Evolutionary conservation across 805 yeast species (phyloP), one percentile per base, ranked within the genome.

Genomic region (Metschnikowia proteae): DNA sequence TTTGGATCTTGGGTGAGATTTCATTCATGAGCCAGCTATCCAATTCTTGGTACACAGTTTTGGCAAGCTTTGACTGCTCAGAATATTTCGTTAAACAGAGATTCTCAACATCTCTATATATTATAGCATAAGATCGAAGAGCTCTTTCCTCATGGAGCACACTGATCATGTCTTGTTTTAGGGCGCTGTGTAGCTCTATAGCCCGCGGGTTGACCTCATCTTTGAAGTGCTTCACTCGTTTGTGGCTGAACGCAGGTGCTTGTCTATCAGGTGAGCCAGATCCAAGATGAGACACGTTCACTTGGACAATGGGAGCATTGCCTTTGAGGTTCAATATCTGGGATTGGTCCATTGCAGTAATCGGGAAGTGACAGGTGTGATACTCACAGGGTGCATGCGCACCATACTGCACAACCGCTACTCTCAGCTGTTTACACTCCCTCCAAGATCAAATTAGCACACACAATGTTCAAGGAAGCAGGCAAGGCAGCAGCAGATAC

Each of bases 31-130:
- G 61, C 30, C 56, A 37, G 1, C 22, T 28, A 26, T 59, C 62
- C 10, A 68, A 55, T 17, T 57, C 61, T 1, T 46, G 50, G 6
- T 61, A 51, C 11, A 60, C 25, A 4, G 50, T 55, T 10, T 60
- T 58, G 4, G 62, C 54, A 30, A 72, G 48, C 40, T 58, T 56
- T 23, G 68, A 56, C 49, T 69, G 73, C 53, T 71, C 75, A 3
- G 60, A 49, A 38, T 66, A 65, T 44, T 63, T 66, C 48, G 52
- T 61, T 26, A 60, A 53, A 49, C 75, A 70, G 6, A 71, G 50
- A 22, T 58, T 48, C 52, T 72, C 74, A 10, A 67, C 68, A 4
- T 59, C 55, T 10, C 54, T 52, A 47, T 66, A 63, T 6, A 54
- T 31, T 3, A 39, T 30, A 4, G 56, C 51, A 29, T 46, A 50